Percentiles rank a stretch among this genome's conserved stretches.
Evolutionary conservation across 306 rosid species (phyloP).

Genomic region (Luffa acutangula): DNA sequence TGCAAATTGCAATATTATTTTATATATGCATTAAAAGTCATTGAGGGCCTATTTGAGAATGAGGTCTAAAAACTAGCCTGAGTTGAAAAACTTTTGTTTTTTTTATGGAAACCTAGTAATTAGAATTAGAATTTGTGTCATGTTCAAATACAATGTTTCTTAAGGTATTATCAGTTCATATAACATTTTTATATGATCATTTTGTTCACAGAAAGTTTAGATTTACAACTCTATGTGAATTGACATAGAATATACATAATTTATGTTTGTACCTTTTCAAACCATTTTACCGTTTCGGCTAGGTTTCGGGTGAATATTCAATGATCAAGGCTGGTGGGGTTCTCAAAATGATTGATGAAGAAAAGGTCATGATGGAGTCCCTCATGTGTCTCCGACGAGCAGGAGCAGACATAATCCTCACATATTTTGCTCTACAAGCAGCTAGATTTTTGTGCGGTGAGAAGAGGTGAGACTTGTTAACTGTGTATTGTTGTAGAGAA

Average conservation of each 20-base stretch:
- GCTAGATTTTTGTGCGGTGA: slow-evolving; percentile 76
- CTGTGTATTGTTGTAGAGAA: neutral
- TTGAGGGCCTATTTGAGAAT: neutral
- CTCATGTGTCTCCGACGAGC: slow-evolving; percentile 85
- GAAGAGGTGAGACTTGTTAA: slow-evolving; percentile 34
- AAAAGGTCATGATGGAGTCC: slow-evolving; percentile 91
- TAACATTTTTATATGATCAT: neutral
- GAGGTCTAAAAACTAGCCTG: neutral
- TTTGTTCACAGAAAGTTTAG: neutral
- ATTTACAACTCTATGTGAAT: neutral
- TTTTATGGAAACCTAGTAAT: neutral
- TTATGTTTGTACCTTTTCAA: neutral
- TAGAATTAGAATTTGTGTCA: neutral
- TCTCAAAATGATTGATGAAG: slow-evolving; percentile 85
- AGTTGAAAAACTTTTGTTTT: neutral
- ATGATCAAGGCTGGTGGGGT: slow-evolving; percentile 90
- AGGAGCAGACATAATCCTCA: slow-evolving; percentile 83
- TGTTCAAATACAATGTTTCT: neutral
- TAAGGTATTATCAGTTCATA: neutral
- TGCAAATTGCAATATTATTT: neutral
- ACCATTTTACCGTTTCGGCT: neutral
- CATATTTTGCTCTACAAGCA: slow-evolving; percentile 90
- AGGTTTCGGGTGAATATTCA: slow-evolving; percentile 98
- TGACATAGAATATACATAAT: neutral
- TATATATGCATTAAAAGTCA: neutral